Evolutionary conservation across 257 asterid genomes (phyloP).

Genomic region (Osmanthus fragrans): DNA sequence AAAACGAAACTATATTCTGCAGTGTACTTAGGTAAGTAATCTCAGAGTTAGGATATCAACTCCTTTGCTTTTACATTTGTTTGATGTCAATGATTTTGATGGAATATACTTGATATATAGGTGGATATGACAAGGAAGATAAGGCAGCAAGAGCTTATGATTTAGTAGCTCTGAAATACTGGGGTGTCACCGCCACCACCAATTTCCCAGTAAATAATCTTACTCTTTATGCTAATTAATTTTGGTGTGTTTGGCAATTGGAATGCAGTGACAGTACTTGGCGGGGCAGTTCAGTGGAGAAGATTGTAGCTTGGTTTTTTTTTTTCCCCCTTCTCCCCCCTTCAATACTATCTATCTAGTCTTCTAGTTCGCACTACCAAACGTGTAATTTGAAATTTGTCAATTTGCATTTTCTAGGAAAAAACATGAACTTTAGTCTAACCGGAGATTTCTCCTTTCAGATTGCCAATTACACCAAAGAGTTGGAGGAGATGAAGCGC

Average conservation of each 20-base stretch:
- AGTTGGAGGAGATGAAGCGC: conserved; percentile 84
- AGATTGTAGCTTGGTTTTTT: no score
- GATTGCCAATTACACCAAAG: conserved; percentile 70
- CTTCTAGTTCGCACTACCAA: not conserved
- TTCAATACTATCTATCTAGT: not conserved
- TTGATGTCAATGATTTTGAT: conserved; percentile 8
- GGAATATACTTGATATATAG: conserved; percentile 33
- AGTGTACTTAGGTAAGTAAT: conserved; percentile 88
- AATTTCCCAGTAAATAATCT: conserved; percentile 63
- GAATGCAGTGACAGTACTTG: not conserved
- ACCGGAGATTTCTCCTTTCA: conserved; percentile 20
- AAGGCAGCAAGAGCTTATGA: conserved; percentile 92
- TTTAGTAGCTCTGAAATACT: conserved; percentile 88
- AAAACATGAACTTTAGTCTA: not conserved
- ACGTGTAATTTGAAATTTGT: not conserved
- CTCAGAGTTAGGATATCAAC: not conserved
- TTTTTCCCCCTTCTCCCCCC: no score
- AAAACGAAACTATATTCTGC: conserved; percentile 26
- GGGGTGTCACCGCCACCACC: conserved; percentile 92
- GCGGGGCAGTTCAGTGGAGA: no score
- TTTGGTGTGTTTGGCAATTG: no score
- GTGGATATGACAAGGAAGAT: conserved; percentile 95
- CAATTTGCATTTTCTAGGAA: not conserved
- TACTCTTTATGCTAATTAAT: not conserved
- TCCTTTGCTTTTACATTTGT: not conserved